Conservation (phyloP, 139 green algal genomes). For the Desmodesmus armatus region DNA sequence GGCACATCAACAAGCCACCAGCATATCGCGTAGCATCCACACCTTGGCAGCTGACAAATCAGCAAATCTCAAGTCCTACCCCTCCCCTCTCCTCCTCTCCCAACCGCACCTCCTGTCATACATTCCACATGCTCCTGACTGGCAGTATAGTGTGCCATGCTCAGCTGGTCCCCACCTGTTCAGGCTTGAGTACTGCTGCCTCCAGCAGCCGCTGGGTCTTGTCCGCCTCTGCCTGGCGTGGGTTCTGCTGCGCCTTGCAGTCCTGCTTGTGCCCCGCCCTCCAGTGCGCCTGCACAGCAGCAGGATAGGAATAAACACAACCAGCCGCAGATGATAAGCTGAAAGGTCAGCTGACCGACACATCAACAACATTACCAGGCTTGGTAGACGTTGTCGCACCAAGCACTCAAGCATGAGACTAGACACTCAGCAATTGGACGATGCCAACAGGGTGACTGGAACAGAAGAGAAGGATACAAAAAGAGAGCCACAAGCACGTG, state of each 20-base stretch:
- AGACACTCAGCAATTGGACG: too few species aligned
- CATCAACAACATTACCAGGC: not conserved
- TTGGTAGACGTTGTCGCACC: not conserved
- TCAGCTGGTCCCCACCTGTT: conserved; percentile 13
- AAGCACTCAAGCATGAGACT: not conserved
- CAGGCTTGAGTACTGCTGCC: not conserved
- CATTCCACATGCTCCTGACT: too few species aligned
- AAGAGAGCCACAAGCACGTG: too few species aligned
- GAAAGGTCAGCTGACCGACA: not conserved
- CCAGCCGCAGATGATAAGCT: not conserved
- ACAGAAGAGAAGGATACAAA: too few species aligned
- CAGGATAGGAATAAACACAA: not conserved
- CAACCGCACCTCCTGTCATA: too few species aligned
- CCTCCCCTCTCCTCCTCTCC: too few species aligned
- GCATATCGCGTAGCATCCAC: too few species aligned
- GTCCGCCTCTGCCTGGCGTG: not conserved
- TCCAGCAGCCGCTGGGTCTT: not conserved
- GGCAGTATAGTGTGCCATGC: too few species aligned
- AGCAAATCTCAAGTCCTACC: too few species aligned
- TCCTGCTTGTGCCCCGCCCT: conserved; percentile 1
- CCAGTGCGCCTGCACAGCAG: conserved; percentile 18
- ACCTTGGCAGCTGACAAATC: too few species aligned
- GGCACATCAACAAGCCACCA: too few species aligned
- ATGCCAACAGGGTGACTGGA: too few species aligned
- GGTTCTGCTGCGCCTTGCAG: not conserved